Evolutionary conservation across 495 filamentous ascomycete genomes (phyloP), one percentile per base, ranked within the genome.

Genomic region (Penicillium simplicissimum): DNA sequence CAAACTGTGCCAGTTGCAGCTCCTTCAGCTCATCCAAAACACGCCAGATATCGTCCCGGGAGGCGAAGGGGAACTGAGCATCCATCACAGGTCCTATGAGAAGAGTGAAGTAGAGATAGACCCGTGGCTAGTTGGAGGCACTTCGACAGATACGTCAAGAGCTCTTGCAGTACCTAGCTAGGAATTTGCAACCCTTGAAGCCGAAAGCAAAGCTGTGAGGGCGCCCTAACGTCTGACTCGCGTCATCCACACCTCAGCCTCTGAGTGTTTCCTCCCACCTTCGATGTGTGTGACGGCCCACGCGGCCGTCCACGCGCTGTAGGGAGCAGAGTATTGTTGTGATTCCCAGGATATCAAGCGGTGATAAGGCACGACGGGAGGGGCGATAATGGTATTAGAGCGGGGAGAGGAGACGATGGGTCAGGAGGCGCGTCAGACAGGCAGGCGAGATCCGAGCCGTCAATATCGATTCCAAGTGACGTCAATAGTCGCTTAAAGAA

Each of bases 1-100:
- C 87, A 65, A 83, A 82, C 72, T 96, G 92, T 52, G 89, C 80
- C 60, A 86, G 79, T 63, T 93, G 90, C 42, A 96, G 79, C 68
- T 90, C 88, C 75, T 88, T 91, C 78, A 97, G 81, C 66, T 96
- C 91, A 79, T 91, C 90, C 71, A 94, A 88, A 60, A 96, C 82
- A 77, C 88, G 87, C 84, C 91, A 94, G 59, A 94, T 80, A 74
- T 96, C 92, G 80, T 90, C 89, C 67, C 83, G 84, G 59, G 87
- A 85, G 51, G 83, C 84, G 72, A 87, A 84, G 33, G 79, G 75
- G 65, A 76, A 85, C 74, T 88, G 87, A 36, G 85, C 81, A 79
- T 89, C 87, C 87, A 89, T 89, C 23, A 64, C 75, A 45, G 45
- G 54, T 25, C 43, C 5, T 14, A 19, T 59, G n/a, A 23, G 58